Base-by-base conservation (phyloP, 2,329 filamentous ascomycete genomes). In the Calonectria pseudoreteaudii region DNA sequence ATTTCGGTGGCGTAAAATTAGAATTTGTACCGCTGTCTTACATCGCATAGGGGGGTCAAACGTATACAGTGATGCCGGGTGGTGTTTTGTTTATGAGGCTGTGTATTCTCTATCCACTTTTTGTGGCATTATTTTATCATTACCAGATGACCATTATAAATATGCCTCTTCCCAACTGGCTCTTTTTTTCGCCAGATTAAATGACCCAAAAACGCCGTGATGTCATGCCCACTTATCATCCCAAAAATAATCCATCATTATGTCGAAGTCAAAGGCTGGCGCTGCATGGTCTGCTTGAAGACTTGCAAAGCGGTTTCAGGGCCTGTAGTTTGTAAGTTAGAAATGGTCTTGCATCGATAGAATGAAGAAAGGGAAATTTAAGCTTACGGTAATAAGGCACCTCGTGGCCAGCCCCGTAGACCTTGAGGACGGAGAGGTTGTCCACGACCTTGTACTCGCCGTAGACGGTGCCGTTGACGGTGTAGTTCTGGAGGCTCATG, bases 401-500 rank as follows among this genome's bases (percentile, higher is more conserved):
- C 74, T 90, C 87, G 76, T 92, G 90, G 0, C 91, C 90, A 2
- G 90, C 87, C 77, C 91, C 88, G 78, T 90, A 91, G 20, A 92
- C 87, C 0, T 90, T 86, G 26, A 89, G 86, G 80, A 91, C 92
- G 3, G 88, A 89, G 72, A 92, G 87, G 76, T 94, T 94, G 4
- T 78, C 74, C 5, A 80, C 72, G 0, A 79, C 86, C 84, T 91
- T 91, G 81, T 87, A 90, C 38, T 85, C 84, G 4, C 90, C 90
- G 31, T 82, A 84, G 44, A 86, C 80, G 26, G 80, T 83, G 1
- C 90, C 90, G 52, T 85, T 81, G 3, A 91, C 86, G 0, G 84
- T 90, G 76, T 91, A 91, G 77, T 74, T 80, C 71, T 16, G 87
- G 76, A 28, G 79, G 7, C 71, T 41, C 6, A 70, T 72, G 28